phyloP scores from a whole-genome alignment of 2,329 filamentous ascomycete species.

The Drechslera avenae region DNA sequence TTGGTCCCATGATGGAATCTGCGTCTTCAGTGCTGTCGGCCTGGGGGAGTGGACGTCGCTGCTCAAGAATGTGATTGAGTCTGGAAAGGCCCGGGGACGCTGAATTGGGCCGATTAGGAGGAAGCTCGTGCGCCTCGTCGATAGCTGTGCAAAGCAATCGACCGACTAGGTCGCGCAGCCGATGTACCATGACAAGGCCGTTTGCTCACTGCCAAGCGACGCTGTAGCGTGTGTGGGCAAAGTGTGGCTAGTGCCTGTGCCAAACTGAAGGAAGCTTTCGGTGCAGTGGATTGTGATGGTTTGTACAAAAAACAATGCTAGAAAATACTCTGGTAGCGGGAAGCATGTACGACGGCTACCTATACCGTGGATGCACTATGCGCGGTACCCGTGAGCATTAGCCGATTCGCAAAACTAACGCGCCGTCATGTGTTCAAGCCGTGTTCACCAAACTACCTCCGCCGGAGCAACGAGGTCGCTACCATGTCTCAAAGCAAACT shows the following conservation, averaged over 20 bases:
- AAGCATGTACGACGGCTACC: no score
- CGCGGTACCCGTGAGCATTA: neutral
- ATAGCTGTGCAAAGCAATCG: conserved; percentile 12
- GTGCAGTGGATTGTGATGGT: neutral
- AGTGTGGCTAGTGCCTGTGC: conserved; percentile 1
- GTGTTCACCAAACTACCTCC: neutral
- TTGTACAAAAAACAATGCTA: no score
- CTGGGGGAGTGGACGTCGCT: neutral
- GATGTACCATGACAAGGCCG: conserved; percentile 7
- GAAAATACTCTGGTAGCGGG: no score
- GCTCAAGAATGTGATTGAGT: neutral
- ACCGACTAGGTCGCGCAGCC: neutral
- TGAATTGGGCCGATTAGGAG: conserved; percentile 2
- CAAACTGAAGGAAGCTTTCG: neutral
- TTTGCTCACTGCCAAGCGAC: conserved; percentile 5
- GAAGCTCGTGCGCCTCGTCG: conserved; percentile 13
- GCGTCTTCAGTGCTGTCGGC: conserved; percentile 1
- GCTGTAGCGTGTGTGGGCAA: conserved; percentile 2
- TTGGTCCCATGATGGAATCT: conserved; percentile 13
- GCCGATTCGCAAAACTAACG: conserved; percentile 17
- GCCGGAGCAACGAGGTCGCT: no score
- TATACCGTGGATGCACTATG: no score
- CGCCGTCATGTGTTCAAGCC: conserved; percentile 8
- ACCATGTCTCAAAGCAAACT: no score
- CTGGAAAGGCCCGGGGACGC: neutral